Evolutionary conservation across 1,284 basidiomycete genomes (phyloP), one percentile per base, ranked within the genome.

Genomic region (Sphaerobolus stellatus): DNA sequence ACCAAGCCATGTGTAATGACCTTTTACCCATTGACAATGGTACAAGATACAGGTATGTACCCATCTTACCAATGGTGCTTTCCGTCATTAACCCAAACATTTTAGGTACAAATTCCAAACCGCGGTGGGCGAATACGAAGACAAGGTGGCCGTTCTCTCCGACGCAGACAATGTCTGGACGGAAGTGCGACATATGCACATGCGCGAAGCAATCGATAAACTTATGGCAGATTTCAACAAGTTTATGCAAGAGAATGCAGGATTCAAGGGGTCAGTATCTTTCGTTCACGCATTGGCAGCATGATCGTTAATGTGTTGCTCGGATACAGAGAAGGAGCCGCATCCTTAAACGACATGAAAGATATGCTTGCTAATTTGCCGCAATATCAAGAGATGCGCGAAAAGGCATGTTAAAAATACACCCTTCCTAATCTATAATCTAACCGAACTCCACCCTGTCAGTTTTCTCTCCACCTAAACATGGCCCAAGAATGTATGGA

Each of bases 401-500:
- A 99, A 68, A 94, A 94, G 80, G 92, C 87, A 45, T n/a, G 71
- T 51, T 2, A 11, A n/a, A 16, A 11, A 4, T 52, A n/a, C 33
- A 3, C 57, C 28, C n/a, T 7, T 29, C 27, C 33, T 36, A 50
- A n/a, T 18, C 40, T 30, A 22, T 34, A 24, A 18, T 6, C 48
- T 52, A 16, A 47, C 48, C 5, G 28, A 47, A 28, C 31, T n/a
- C 50, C 14, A 20, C 46, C 49, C 25, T 9, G 44, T 38, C 69
- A 96, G 89, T 96, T 98, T 69, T 98, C 95, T 14, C 72, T 98
- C 29, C 97, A 99, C 71, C 76, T 99, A 41, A 96, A 88, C 62
- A 96, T 99, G 90, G 96, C 97, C 0, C 92, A 98, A 69, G 91
- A 95, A 63, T 98, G 94, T 67, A 99, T 99, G 96, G 80, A 75